Conservation (phyloP, 208 protist species). For the Histomonas meleagridis region DNA sequence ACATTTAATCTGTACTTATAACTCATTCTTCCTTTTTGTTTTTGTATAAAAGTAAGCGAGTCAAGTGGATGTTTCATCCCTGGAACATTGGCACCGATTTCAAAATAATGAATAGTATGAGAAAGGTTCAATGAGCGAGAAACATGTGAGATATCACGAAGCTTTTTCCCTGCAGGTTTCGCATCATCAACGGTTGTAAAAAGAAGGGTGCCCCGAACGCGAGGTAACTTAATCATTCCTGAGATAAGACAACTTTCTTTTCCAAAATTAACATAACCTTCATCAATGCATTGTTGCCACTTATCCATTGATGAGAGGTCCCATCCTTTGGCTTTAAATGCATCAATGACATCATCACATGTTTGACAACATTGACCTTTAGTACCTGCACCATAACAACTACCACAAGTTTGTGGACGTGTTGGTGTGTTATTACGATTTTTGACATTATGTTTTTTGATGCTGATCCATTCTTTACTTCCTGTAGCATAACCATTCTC, state of each 20-base stretch:
- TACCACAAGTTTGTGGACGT: not conserved
- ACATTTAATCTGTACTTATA: not conserved
- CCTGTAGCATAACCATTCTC: not conserved
- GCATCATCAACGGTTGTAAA: not conserved
- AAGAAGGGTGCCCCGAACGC: not conserved
- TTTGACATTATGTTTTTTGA: not conserved
- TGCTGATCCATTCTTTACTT: not conserved
- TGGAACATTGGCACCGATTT: not conserved
- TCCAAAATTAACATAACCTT: not conserved
- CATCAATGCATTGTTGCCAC: conserved; percentile 30
- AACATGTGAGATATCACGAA: not conserved
- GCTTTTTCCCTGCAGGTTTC: not conserved
- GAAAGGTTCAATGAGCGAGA: not conserved
- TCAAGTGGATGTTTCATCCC: not conserved
- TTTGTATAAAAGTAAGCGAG: not conserved
- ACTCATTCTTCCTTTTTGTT: not conserved
- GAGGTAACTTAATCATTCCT: not conserved
- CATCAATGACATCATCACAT: conserved; percentile 8
- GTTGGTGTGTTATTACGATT: not conserved
- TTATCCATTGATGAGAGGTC: not conserved
- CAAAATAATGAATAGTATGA: conserved; percentile 10
- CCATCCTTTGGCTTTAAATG: conserved; percentile 21
- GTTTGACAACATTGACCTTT: not conserved
- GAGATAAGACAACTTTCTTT: not conserved
- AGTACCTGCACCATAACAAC: not conserved